A percentile compares a stretch with the other conserved stretches of the same genome.
phyloP scores from a whole-genome alignment of 2,329 filamentous ascomycete species.

The Colletotrichum sp. region DNA sequence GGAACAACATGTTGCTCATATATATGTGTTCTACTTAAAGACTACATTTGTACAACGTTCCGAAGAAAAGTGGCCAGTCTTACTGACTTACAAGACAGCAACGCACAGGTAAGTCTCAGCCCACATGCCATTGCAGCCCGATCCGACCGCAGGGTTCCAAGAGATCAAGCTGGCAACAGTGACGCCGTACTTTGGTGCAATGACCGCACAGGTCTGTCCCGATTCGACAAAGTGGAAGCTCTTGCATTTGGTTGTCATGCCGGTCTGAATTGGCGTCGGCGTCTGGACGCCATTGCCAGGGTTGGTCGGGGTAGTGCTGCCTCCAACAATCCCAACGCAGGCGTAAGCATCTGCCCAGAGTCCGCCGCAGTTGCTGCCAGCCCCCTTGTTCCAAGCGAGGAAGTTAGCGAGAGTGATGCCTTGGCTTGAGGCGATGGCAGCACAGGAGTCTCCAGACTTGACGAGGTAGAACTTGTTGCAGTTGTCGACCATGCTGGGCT shows the following conservation, averaged over 20 bases:
- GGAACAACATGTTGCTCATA: not conserved
- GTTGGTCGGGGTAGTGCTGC: not conserved
- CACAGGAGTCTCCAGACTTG: not conserved
- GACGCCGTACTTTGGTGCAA: conserved; percentile 2
- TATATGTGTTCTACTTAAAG: not conserved
- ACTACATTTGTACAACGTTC: not conserved
- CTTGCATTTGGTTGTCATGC: conserved; percentile 21
- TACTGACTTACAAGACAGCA: not conserved
- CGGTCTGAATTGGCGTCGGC: conserved; percentile 4
- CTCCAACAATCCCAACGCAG: conserved; percentile 8
- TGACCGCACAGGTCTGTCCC: conserved; percentile 3
- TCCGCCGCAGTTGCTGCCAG: conserved; percentile 28
- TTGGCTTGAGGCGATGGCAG: not conserved
- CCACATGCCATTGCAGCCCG: not conserved
- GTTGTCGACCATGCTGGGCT: not conserved
- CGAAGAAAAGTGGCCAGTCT: not conserved
- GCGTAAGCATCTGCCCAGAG: conserved; percentile 23
- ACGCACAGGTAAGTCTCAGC: not conserved
- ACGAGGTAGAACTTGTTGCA: not conserved
- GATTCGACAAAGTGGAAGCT: conserved; percentile 11
- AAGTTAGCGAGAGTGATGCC: conserved; percentile 26
- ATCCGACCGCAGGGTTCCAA: conserved; percentile 3
- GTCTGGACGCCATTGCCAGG: conserved; percentile 17
- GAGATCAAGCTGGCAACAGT: not conserved
- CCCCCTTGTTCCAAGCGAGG: conserved; percentile 34